Conservation (phyloP, 768 basidiomycete species). For the Filobasidium wieringae region DNA sequence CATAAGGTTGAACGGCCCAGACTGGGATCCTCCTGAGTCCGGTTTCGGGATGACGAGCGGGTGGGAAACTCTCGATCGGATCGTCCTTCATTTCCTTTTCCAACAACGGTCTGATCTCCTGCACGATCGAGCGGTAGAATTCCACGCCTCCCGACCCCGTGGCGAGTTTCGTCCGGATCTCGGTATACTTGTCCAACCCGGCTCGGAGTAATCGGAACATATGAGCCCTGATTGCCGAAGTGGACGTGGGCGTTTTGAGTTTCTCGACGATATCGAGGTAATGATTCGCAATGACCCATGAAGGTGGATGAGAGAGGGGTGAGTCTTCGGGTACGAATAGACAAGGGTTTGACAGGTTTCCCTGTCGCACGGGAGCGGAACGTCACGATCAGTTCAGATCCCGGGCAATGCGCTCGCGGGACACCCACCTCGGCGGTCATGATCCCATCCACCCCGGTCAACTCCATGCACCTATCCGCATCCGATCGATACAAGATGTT, state of each 20-base stretch:
- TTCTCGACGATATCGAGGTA: constrained; percentile 68
- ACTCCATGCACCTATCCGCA: constrained; percentile 60
- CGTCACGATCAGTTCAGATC: neutral
- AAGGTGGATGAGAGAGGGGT: constrained; percentile 31
- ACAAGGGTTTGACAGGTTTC: constrained; percentile 82
- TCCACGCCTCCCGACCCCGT: neutral
- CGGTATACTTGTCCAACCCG: constrained; percentile 52
- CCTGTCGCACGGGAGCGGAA: constrained; percentile 41
- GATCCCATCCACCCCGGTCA: constrained; percentile 80
- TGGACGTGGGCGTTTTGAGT: constrained; percentile 57
- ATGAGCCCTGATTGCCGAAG: constrained; percentile 78
- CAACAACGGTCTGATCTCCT: constrained; percentile 9
- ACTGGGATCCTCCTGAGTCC: constrained; percentile 52
- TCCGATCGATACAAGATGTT: constrained; percentile 84
- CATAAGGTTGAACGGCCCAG: constrained; percentile 63
- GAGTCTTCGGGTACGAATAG: constrained; percentile 45
- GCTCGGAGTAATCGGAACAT: constrained; percentile 85
- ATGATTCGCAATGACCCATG: constrained; percentile 58
- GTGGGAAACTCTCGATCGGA: constrained; percentile 32
- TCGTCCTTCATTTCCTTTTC: constrained; percentile 1
- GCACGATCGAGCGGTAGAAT: neutral
- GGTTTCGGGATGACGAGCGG: constrained; percentile 47
- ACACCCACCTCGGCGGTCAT: constrained; percentile 64
- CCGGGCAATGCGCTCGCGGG: neutral
- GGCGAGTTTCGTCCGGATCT: constrained; percentile 47